Conservation (phyloP, 441 rosid species). For the Metrosideros polymorpha region DNA sequence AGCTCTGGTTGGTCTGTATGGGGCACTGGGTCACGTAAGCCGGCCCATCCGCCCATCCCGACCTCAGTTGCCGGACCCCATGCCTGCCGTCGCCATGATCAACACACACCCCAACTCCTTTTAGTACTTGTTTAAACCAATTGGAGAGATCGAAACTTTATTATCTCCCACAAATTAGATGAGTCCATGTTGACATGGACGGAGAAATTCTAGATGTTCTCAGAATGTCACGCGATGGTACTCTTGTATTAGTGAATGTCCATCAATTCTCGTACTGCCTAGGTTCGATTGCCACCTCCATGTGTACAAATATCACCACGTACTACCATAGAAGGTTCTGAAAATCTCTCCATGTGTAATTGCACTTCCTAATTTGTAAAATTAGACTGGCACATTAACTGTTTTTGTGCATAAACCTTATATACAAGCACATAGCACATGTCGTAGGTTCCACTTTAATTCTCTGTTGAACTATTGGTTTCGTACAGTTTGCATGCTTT, state of each 20-base stretch:
- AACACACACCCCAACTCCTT: background rate
- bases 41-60: conserved; percentile 28
- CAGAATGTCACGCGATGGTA: background rate
- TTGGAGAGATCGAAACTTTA: background rate
- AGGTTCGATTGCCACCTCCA: background rate
- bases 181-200: background rate
- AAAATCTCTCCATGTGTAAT: background rate
- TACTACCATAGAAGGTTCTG: background rate
- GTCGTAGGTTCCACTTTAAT: background rate
- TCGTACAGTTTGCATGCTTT: background rate
- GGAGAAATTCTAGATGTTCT: background rate
- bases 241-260: background rate
- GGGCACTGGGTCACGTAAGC: conserved; percentile 29
- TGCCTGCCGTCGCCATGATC: conserved; percentile 10
- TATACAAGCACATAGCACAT: background rate
- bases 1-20: conserved; percentile 18
- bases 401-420: background rate
- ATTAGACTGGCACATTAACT: background rate
- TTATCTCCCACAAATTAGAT: background rate
- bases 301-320: background rate
- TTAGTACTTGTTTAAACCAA: background rate
- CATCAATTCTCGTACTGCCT: background rate
- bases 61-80: conserved; percentile 20
- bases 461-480: background rate
- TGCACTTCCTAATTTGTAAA: background rate